phyloP scores from a whole-genome alignment of 2,329 filamentous ascomycete genomes.

The Gnomoniopsis smithogilvyi region DNA sequence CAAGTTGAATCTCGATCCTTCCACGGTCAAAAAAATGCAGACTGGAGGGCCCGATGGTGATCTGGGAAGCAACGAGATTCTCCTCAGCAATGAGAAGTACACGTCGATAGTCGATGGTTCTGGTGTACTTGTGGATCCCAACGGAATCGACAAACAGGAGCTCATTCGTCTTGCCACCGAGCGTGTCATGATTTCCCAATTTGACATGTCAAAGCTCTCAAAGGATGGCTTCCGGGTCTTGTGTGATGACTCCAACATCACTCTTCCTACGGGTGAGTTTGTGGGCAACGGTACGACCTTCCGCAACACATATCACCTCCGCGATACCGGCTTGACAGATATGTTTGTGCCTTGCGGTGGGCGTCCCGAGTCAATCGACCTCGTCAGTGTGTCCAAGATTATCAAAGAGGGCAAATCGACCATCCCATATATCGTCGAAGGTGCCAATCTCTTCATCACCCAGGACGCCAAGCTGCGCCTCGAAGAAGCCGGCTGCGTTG shows the following conservation, averaged over 20 bases:
- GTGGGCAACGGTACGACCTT: conserved; percentile 90
- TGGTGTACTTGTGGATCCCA: conserved; percentile 89
- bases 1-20: conserved; percentile 86
- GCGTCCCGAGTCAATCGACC: conserved; percentile 92
- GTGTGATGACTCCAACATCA: conserved; percentile 85
- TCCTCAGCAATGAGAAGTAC: conserved; percentile 94
- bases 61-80: conserved; percentile 94
- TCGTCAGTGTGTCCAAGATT: conserved; percentile 80
- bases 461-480: conserved; percentile 95
- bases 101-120: conserved; percentile 93
- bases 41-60: conserved; percentile 97
- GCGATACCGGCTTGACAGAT: conserved; percentile 73
- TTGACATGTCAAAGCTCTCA: conserved; percentile 81
- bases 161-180: conserved; percentile 79
- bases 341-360: conserved; percentile 95
- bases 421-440: conserved; percentile 95
- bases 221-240: conserved; percentile 86
- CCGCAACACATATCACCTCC: conserved; percentile 96
- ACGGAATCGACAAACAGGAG: conserved; percentile 82
- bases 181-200: conserved; percentile 86
- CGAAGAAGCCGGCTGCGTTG: conserved; percentile 88
- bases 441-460: conserved; percentile 97
- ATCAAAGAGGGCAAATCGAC: conserved; percentile 85
- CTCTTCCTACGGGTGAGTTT: conserved; percentile 81
- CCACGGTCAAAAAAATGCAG: conserved; percentile 87